Base-by-base conservation (phyloP, 2,329 filamentous ascomycete genomes). In the Elsinoe arachidis region DNA sequence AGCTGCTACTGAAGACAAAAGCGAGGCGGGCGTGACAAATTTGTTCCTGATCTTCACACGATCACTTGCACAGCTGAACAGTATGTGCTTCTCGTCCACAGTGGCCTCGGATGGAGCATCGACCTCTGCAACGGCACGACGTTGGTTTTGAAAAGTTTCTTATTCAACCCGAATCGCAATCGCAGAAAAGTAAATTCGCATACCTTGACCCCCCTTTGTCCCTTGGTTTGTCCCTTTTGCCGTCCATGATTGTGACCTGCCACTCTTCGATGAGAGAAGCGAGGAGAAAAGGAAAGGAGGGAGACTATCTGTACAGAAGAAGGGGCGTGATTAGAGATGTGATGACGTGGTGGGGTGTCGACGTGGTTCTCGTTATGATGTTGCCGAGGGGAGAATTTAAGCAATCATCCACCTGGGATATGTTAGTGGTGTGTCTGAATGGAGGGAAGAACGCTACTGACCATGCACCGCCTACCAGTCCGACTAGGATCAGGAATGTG, bases 401-500 rank as follows among this genome's bases (percentile, higher is more conserved):
- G 54, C 54, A 38, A 56, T 56, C 54, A 56, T 56, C 54, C 54
- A 56, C 54, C 54, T 56, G 54, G 5, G 11, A 12, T 4, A 41
- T 47, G 43, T 56, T 23, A 56, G 55, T 49, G n/a, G 34, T 23
- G 49, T 21, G 35, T 15, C 6, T 37, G 43, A 33, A 33, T 33
- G n/a, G 41, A 30, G 1, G 3, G 19, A 54, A 30, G 26, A 30
- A 23, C 6, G 15, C 2, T 49, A 60, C 60, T 44, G 44, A 62
- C 61, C 64, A 65, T 51, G 63, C 75, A n/a, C 81, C 81, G 1
- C 76, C 76, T 21, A 85, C 60, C 37, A 88, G 72, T 5, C 74
- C 71, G 4, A 76, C 66, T 1, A 88, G 67, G 3, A 85, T 69
- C 5, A 84, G 51, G 2, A 80, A 68, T 1, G 86, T 90, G 49